phyloP scores from a whole-genome alignment of 140 eudicot genomes.

The Senecio squalidus region DNA sequence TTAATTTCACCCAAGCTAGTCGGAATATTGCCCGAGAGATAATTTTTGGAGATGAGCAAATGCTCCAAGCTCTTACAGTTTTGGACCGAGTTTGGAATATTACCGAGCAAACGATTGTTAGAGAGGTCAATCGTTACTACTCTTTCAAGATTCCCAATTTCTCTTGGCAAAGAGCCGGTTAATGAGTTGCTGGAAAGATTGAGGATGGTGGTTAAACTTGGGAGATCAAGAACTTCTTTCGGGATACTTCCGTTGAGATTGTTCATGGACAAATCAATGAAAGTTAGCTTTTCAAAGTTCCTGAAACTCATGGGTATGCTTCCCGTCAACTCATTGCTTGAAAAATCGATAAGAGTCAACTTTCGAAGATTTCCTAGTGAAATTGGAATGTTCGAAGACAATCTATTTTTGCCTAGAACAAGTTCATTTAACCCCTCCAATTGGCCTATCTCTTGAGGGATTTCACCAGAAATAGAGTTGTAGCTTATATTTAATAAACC shows the following conservation, averaged over 20 bases:
- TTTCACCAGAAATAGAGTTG: constrained; percentile 38
- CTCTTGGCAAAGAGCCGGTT: constrained; percentile 50
- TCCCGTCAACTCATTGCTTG: constrained; percentile 48
- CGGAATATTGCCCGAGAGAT: constrained; percentile 46
- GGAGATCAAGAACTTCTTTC: constrained; percentile 34
- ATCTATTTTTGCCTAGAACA: constrained; percentile 37
- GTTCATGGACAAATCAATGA: constrained; percentile 50
- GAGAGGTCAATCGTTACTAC: constrained; percentile 45
- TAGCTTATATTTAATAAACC: constrained; percentile 41
- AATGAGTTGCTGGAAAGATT: constrained; percentile 50
- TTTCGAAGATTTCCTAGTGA: constrained; percentile 45
- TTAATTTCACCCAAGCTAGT: constrained; percentile 35
- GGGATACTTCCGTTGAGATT: constrained; percentile 61
- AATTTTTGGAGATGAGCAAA: constrained; percentile 31
- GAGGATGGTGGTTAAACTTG: constrained; percentile 38
- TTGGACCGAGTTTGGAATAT: constrained; percentile 44
- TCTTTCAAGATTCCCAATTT: constrained; percentile 33
- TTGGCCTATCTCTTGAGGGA: constrained; percentile 46
- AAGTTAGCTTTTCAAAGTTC: constrained; percentile 24
- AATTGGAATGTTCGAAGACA: constrained; percentile 43
- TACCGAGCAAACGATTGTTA: constrained; percentile 41
- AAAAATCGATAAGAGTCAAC: constrained; percentile 37
- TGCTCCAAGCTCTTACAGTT: constrained; percentile 61
- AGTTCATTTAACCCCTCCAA: constrained; percentile 38
- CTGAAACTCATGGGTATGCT: constrained; percentile 41